Percentiles rank a stretch among this genome's conserved stretches.
phyloP scores from a whole-genome alignment of 352 stramenopile genomes.

The Pythium chondricola region DNA sequence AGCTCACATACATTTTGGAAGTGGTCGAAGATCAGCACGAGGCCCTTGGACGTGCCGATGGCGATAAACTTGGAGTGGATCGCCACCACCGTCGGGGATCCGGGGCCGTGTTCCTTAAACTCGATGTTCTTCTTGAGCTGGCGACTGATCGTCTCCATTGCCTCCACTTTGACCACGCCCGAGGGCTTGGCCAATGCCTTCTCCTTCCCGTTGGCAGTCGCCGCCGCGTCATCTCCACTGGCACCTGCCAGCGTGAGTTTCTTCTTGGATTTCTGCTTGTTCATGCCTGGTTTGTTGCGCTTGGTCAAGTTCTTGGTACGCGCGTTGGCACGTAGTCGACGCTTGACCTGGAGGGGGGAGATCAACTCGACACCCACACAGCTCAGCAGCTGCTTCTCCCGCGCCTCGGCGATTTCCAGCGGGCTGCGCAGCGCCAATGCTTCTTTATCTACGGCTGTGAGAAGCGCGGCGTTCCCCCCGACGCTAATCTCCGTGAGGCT shows the following conservation, averaged over 20 bases:
- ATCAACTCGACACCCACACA: conserved; percentile 79
- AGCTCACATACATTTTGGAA: conserved; percentile 91
- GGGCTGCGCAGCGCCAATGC: conserved; percentile 31
- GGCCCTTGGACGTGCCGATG: conserved; percentile 91
- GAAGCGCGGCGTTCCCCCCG: conserved; percentile 17
- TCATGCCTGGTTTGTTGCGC: too few species aligned
- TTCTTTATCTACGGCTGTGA: conserved; percentile 17
- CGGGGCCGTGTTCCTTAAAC: conserved; percentile 87
- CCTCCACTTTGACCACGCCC: conserved; percentile 85
- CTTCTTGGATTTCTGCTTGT: conserved; percentile 28
- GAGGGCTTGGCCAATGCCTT: too few species aligned
- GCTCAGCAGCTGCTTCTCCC: conserved; percentile 77
- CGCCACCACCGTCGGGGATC: conserved; percentile 89
- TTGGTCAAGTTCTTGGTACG: conserved; percentile 53
- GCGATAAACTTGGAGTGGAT: conserved; percentile 97
- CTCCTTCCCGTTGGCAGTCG: conserved; percentile 35
- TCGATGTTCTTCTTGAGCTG: conserved; percentile 90
- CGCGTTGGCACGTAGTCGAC: conserved; percentile 54
- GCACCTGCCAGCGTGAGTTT: conserved; percentile 29
- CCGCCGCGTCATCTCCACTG: conserved; percentile 13
- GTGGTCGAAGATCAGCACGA: conserved; percentile 95
- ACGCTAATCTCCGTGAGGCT: conserved; percentile 35
- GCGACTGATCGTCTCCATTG: conserved; percentile 86
- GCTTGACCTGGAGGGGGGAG: conserved; percentile 78
- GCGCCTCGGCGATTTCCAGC: conserved; percentile 72